Evolutionary conservation across 2,329 filamentous ascomycete genomes (phyloP).

Genomic region (Apiospora pterosperma): DNA sequence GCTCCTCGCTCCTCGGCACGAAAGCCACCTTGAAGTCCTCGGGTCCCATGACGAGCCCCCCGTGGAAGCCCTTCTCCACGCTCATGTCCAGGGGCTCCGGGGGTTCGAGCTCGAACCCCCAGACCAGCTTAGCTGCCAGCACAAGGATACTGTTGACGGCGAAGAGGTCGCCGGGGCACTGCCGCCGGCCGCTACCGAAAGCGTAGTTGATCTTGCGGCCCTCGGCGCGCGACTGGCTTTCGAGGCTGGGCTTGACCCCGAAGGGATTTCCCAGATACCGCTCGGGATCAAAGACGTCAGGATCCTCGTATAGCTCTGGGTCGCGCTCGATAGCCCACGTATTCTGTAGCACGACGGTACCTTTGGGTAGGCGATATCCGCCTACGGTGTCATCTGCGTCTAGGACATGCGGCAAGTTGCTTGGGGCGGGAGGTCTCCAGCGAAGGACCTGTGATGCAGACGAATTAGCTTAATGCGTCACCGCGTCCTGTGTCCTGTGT

Average conservation of each 20-base stretch:
- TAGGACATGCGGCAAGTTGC: constrained; percentile 11
- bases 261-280: constrained; percentile 13
- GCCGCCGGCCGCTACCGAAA: constrained; percentile 9
- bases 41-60: constrained; percentile 5
- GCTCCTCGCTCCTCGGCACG: neutral
- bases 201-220: constrained; percentile 8
- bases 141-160: constrained; percentile 7
- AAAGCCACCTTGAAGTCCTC: constrained; percentile 5
- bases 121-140: constrained; percentile 7
- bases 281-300: constrained; percentile 13
- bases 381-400: constrained; percentile 14
- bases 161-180: constrained; percentile 10
- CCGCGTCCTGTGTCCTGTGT: no score
- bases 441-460: constrained; percentile 7
- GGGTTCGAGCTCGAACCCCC: constrained; percentile 6
- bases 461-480: neutral
- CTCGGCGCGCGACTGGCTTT: neutral
- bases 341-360: constrained; percentile 12
- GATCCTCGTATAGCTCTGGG: constrained; percentile 12
- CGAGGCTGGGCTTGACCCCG: constrained; percentile 6
- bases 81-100: neutral
- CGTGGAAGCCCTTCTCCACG: constrained; percentile 9
- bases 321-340: constrained; percentile 14
- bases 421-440: constrained; percentile 15
- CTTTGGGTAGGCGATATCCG: constrained; percentile 12